These are phyloP conservation scores for Hippophae gyantsensis DNA, from an alignment of 306 rosid species.

Conservation along the genomic window DNA sequence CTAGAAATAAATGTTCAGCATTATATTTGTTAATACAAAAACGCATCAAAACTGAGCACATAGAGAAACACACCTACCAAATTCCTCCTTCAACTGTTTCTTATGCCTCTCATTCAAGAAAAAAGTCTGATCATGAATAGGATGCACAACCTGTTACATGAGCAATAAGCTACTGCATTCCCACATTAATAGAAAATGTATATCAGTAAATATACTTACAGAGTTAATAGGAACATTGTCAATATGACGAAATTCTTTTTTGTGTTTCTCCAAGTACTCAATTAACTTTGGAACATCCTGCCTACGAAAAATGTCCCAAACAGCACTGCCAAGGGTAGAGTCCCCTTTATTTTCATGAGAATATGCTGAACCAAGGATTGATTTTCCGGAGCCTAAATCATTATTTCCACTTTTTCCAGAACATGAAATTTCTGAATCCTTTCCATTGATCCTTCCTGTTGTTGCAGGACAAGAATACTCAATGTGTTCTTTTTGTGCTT, in stretches of 20 bases:
- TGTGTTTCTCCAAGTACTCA: constrained; percentile 46
- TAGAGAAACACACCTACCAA: constrained; percentile 31
- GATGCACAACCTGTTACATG: constrained; percentile 52
- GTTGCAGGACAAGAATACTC: constrained; percentile 21
- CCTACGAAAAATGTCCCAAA: constrained; percentile 71
- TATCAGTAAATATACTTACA: constrained; percentile 33
- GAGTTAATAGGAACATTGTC: constrained; percentile 39
- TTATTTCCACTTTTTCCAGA: constrained; percentile 15
- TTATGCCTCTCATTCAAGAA: constrained; percentile 51
- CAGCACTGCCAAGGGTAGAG: constrained; percentile 44
- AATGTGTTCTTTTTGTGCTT: constrained; percentile 20
- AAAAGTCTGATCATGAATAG: constrained; percentile 66
- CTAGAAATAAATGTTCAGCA: constrained; percentile 23
- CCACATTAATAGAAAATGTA: constrained; percentile 1
- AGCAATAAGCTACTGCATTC: constrained; percentile 17
- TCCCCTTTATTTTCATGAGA: constrained; percentile 24
- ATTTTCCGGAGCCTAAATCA: constrained; percentile 20
- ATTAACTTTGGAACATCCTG: constrained; percentile 59
- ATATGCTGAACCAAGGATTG: constrained; percentile 17
- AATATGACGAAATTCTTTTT: constrained; percentile 49
- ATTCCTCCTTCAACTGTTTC: constrained; percentile 52
- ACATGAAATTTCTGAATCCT: constrained; percentile 12
- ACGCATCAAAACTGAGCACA: constrained; percentile 7
- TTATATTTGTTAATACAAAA: not conserved
- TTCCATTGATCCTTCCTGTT: constrained; percentile 7